phyloP scores from a whole-genome alignment of 805 yeast genomes.

The Candida koratica region DNA sequence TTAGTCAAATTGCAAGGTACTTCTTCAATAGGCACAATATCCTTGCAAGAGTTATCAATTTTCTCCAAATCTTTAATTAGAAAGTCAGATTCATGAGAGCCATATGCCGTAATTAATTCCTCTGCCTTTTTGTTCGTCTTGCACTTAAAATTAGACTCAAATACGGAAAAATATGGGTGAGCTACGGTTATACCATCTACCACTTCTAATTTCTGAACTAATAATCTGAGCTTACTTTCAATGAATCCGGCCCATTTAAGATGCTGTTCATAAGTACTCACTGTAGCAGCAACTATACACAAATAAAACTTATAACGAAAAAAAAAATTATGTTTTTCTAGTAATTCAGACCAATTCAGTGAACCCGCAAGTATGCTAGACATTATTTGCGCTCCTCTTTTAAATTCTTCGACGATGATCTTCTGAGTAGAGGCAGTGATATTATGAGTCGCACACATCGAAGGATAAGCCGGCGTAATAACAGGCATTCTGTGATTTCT shows the following conservation, averaged over 20 bases:
- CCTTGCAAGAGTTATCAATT: constrained; percentile 7
- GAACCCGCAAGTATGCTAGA: constrained; percentile 62
- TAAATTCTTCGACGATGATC: constrained; percentile 73
- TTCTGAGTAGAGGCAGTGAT: constrained; percentile 84
- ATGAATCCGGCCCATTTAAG: constrained; percentile 90
- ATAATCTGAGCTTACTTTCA: constrained; percentile 76
- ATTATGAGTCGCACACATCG: constrained; percentile 99
- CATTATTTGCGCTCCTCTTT: constrained; percentile 70
- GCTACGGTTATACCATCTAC: constrained; percentile 74
- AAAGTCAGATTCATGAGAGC: constrained; percentile 10
- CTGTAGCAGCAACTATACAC: constrained; percentile 74
- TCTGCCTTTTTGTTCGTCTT: background rate
- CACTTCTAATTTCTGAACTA: constrained; percentile 80
- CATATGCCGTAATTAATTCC: background rate
- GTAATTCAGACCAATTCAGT: constrained; percentile 69
- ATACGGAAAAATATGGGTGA: constrained; percentile 74
- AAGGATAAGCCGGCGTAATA: constrained; percentile 96
- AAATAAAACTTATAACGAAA: constrained; percentile 80
- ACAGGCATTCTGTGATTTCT: constrained; percentile 94
- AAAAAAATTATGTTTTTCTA: constrained; percentile 79
- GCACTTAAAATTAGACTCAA: constrained; percentile 36
- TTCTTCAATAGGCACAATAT: constrained; percentile 35
- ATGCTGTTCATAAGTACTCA: constrained; percentile 74
- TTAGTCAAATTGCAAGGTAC: constrained; percentile 40
- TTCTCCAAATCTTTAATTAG: constrained; percentile 1